Percentiles rank a stretch among this genome's conserved stretches.
phyloP scores from a whole-genome alignment of 129 eudicot species.

The Chrysanthemum seticuspe region DNA sequence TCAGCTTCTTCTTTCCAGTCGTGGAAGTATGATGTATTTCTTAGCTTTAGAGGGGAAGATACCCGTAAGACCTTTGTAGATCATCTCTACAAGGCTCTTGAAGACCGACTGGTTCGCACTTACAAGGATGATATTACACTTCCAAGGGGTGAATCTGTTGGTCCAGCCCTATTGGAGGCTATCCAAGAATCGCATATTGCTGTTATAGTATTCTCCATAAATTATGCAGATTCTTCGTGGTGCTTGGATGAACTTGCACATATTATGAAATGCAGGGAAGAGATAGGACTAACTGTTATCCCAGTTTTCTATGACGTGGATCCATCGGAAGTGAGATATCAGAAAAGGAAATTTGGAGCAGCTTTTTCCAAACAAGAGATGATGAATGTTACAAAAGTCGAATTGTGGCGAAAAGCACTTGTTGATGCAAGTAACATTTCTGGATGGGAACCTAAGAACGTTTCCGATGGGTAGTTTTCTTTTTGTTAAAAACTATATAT shows the following conservation, averaged over 20 bases:
- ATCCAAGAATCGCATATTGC: background rate
- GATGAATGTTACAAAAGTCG: background rate
- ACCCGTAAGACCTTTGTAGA: background rate
- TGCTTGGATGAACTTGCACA: background rate
- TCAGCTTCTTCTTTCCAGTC: background rate
- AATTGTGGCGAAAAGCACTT: background rate
- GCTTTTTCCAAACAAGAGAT: background rate
- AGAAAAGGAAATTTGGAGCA: background rate
- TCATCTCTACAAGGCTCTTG: background rate
- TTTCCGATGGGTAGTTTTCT: background rate
- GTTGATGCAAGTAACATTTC: background rate
- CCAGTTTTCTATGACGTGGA: background rate
- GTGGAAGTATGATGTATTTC: background rate
- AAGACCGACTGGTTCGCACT: background rate
- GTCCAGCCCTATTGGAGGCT: background rate
- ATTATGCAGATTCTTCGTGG: background rate
- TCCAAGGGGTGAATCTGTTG: background rate
- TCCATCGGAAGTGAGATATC: background rate
- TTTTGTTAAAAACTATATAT: background rate
- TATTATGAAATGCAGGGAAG: background rate
- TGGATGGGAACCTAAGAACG: constrained; percentile 1
- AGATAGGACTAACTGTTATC: background rate
- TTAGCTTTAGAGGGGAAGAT: background rate
- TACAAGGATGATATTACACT: background rate
- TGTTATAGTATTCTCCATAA: background rate